A percentile compares a stretch with the other conserved stretches of the same genome.
Evolutionary conservation across 2,329 filamentous ascomycete genomes (phyloP).

Genomic region (Aspergillus novoparasiticus): DNA sequence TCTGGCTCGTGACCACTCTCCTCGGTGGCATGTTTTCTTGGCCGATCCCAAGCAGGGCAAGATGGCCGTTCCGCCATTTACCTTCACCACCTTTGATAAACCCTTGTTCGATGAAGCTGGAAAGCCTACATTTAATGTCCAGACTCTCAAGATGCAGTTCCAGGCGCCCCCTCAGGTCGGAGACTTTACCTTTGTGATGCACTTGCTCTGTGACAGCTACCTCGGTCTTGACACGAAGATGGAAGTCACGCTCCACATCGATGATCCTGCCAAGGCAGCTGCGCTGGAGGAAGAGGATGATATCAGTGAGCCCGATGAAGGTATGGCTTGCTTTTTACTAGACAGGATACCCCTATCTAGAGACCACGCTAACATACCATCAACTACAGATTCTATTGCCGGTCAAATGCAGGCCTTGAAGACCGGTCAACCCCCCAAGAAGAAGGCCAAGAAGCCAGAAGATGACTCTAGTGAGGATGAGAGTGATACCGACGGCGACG

Average conservation of each 20-base stretch:
- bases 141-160: constrained; percentile 97
- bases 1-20: constrained; percentile 84
- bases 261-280: constrained; percentile 82
- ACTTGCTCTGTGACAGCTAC: constrained; percentile 92
- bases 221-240: constrained; percentile 90
- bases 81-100: constrained; percentile 91
- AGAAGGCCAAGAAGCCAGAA: constrained; percentile 56
- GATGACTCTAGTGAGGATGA: constrained; percentile 66
- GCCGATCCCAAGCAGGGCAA: constrained; percentile 92
- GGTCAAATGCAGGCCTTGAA: constrained; percentile 90
- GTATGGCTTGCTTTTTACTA: constrained; percentile 56
- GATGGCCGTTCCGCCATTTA: constrained; percentile 94
- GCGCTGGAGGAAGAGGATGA: constrained; percentile 85
- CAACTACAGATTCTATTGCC: constrained; percentile 72
- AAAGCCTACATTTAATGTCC: constrained; percentile 89
- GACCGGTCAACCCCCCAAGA: constrained; percentile 62
- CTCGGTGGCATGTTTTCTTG: constrained; percentile 92
- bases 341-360: not conserved
- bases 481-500: constrained; percentile 66
- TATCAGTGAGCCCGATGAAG: constrained; percentile 96
- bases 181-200: constrained; percentile 92
- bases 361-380: constrained; percentile 18
- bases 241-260: constrained; percentile 85
- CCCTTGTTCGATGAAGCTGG: constrained; percentile 78
- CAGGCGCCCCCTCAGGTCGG: constrained; percentile 89